Conservation (phyloP, 2,329 filamentous ascomycete genomes). For the Fusarium pseudonygamai region DNA sequence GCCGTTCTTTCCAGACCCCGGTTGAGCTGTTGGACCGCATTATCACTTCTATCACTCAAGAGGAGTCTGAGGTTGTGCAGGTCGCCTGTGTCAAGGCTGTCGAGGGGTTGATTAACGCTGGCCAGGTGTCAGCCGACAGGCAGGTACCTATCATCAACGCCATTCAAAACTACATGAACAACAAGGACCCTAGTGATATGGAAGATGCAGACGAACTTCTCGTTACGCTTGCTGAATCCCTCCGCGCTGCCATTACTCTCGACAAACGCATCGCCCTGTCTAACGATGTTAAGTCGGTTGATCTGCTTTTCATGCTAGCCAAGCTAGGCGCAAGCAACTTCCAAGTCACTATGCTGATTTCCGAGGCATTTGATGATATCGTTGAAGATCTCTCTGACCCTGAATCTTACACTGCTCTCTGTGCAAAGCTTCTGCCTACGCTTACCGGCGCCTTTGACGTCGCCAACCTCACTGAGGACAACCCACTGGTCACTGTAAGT, state of each 20-base stretch:
- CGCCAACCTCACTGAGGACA: constrained; percentile 84
- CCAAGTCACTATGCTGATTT: constrained; percentile 87
- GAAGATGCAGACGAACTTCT: constrained; percentile 92
- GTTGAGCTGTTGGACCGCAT: constrained; percentile 75
- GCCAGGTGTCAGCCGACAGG: constrained; percentile 60
- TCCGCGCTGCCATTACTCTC: constrained; percentile 83
- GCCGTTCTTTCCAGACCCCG: constrained; percentile 73
- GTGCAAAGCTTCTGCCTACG: constrained; percentile 85
- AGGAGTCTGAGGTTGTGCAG: constrained; percentile 87
- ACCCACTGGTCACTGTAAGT: constrained; percentile 78
- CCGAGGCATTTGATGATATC: constrained; percentile 91
- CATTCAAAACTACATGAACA: constrained; percentile 77
- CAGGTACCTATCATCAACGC: constrained; percentile 71
- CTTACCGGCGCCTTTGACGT: constrained; percentile 91
- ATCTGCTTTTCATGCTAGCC: constrained; percentile 87
- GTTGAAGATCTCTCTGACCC: constrained; percentile 73
- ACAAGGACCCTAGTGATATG: constrained; percentile 83
- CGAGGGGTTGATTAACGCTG: constrained; percentile 70
- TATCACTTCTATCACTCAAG: constrained; percentile 77
- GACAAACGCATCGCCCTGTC: constrained; percentile 79
- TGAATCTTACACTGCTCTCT: constrained; percentile 79
- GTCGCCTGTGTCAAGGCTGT: constrained; percentile 90
- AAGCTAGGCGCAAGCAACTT: constrained; percentile 91
- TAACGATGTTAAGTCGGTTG: constrained; percentile 76
- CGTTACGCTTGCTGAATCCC: constrained; percentile 86